Conservation (phyloP, 2,329 filamentous ascomycete species). For the Alternaria consortialis region DNA sequence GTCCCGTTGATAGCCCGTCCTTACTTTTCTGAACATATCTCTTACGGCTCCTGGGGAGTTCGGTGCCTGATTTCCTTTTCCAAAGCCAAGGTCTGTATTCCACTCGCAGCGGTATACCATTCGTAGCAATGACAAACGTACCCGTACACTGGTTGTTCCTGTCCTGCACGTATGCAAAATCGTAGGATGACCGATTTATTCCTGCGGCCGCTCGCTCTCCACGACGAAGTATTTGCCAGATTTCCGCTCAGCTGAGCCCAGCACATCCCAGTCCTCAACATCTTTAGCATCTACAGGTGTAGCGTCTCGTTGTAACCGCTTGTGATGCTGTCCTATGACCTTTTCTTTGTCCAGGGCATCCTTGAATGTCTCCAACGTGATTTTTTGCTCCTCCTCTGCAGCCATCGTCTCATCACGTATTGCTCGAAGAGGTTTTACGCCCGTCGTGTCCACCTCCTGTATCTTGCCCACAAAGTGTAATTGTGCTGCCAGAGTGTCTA, state of each 20-base stretch:
- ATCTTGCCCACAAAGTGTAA: conserved; percentile 90
- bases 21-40: not conserved
- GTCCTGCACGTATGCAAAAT: not conserved
- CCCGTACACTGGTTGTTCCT: not conserved
- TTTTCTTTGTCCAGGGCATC: conserved; percentile 69
- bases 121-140: not conserved
- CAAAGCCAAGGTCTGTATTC: too few relatives aligned
- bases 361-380: conserved; percentile 66
- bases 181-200: conserved; percentile 20
- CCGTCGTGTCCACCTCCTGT: conserved; percentile 77
- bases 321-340: conserved; percentile 63
- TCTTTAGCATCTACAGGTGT: conserved; percentile 54
- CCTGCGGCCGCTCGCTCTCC: conserved; percentile 62
- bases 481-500: conserved; percentile 79
- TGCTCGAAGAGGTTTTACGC: conserved; percentile 76
- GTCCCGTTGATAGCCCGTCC: not conserved
- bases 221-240: conserved; percentile 81
- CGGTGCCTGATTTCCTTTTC: not conserved
- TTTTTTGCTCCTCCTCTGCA: conserved; percentile 64
- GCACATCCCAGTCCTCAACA: conserved; percentile 74
- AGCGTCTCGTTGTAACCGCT: conserved; percentile 59
- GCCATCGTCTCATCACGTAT: conserved; percentile 80
- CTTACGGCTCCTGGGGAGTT: not conserved
- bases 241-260: conserved; percentile 71
- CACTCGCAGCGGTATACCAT: not conserved